A percentile compares a stretch with the other conserved stretches of the same genome.
phyloP scores from a whole-genome alignment of 139 green algal species.

The Pleodorina starrii region DNA sequence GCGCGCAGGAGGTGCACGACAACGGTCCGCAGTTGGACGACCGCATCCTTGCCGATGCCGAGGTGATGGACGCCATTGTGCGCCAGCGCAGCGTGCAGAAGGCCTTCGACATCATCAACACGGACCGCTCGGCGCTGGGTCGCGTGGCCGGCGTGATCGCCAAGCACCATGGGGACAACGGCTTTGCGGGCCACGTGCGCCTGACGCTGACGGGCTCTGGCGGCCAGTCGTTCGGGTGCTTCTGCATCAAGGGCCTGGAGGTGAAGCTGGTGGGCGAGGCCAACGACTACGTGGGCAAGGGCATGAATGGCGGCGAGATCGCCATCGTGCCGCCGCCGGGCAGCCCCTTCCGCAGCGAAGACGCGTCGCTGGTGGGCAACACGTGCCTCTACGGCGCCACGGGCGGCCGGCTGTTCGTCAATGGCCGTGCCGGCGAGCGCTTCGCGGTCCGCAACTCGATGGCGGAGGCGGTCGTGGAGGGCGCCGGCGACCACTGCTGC shows the following conservation, averaged over 20 bases:
- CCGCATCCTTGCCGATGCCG: slow-evolving; percentile 89
- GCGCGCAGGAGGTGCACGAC: slow-evolving; percentile 73
- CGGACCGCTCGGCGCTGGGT: slow-evolving; percentile 84
- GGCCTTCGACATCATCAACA: slow-evolving; percentile 88
- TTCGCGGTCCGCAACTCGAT: slow-evolving; percentile 93
- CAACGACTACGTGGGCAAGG: slow-evolving; percentile 99
- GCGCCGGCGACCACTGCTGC: slow-evolving; percentile 98
- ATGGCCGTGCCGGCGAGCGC: slow-evolving; percentile 89
- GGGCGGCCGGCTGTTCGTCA: slow-evolving; percentile 94
- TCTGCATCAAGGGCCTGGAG: slow-evolving; percentile 77
- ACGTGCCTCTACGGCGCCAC: slow-evolving; percentile 99
- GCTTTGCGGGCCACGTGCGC: slow-evolving; percentile 86
- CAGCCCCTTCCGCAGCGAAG: slow-evolving; percentile 72
- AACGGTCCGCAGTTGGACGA: slow-evolving; percentile 94
- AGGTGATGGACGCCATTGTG: slow-evolving; percentile 75
- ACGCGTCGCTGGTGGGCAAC: slow-evolving; percentile 94
- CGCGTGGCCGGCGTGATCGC: slow-evolving; percentile 90
- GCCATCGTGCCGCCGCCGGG: slow-evolving; percentile 88
- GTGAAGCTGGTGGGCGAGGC: slow-evolving; percentile 94
- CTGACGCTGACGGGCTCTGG: slow-evolving; percentile 84
- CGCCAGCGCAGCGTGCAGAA: slow-evolving; percentile 60
- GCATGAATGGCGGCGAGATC: slow-evolving; percentile 97
- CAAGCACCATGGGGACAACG: slow-evolving; percentile 85
- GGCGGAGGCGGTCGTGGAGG: slow-evolving; percentile 96
- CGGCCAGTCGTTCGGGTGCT: slow-evolving; percentile 71